These are phyloP conservation scores for Stagonosporopsis cucurbitacearum DNA, from an alignment of 2,329 filamentous ascomycete species.

Conservation along the genomic window DNA sequence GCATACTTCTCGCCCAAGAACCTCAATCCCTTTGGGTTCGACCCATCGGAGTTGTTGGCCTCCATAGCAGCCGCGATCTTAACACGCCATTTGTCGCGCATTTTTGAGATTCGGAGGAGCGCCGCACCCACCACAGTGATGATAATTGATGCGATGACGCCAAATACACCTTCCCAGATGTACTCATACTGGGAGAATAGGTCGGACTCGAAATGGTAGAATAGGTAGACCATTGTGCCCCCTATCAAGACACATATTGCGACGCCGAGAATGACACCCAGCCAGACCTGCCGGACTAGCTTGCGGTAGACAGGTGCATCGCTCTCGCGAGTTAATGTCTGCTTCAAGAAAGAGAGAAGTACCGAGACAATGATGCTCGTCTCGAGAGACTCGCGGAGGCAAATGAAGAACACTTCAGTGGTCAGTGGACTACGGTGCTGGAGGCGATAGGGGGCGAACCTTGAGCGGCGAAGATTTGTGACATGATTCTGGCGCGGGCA, in stretches of 20 bases:
- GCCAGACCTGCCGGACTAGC: constrained; percentile 55
- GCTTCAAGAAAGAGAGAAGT: constrained; percentile 80
- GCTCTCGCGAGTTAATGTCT: constrained; percentile 70
- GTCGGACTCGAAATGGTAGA: constrained; percentile 71
- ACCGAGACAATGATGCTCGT: constrained; percentile 83
- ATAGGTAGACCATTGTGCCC: constrained; percentile 69
- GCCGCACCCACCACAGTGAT: constrained; percentile 81
- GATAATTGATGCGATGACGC: constrained; percentile 75
- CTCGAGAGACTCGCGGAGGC: constrained; percentile 83
- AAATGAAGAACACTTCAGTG: constrained; percentile 76
- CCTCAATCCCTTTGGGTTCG: constrained; percentile 58
- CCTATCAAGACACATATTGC: constrained; percentile 69
- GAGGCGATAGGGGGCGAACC: not conserved
- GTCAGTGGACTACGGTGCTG: not conserved
- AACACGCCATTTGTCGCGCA: constrained; percentile 84
- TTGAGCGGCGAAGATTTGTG: constrained; percentile 11
- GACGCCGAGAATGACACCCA: constrained; percentile 57
- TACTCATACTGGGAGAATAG: constrained; percentile 72
- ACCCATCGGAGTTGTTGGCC: constrained; percentile 52
- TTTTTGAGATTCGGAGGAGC: constrained; percentile 78
- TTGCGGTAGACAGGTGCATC: constrained; percentile 69
- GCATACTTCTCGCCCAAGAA: constrained; percentile 75
- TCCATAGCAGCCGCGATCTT: constrained; percentile 77
- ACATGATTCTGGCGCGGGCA: not conserved
- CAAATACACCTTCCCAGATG: constrained; percentile 80